Conservation (phyloP, 805 yeast species). For the Starmera quercuum region DNA sequence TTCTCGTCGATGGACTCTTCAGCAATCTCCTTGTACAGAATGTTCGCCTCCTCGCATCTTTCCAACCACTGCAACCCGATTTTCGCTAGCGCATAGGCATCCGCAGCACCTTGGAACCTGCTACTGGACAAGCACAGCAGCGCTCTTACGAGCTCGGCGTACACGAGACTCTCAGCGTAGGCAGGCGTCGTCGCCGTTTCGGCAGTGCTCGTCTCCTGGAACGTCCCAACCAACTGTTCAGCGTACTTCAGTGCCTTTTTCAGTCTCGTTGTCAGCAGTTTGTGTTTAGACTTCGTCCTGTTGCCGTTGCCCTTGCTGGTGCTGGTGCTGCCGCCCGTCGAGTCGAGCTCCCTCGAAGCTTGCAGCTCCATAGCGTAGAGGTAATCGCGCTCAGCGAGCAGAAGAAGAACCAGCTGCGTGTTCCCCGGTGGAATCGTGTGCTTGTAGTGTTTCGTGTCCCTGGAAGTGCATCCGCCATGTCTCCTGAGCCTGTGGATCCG, state of each 20-base stretch:
- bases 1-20: slow-evolving; percentile 61
- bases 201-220: slow-evolving; percentile 26
- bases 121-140: slow-evolving; percentile 41
- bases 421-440: slow-evolving; percentile 41
- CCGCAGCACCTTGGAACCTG: slow-evolving; percentile 47
- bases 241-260: slow-evolving; percentile 50
- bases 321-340: slow-evolving; percentile 24
- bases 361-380: slow-evolving; percentile 61
- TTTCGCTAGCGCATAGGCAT: slow-evolving; percentile 51
- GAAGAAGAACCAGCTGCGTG: slow-evolving; percentile 51
- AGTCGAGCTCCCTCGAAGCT: slow-evolving; percentile 43
- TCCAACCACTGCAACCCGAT: slow-evolving; percentile 51
- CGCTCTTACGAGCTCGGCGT: slow-evolving; percentile 45
- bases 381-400: slow-evolving; percentile 72
- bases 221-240: slow-evolving; percentile 31
- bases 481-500: slow-evolving; percentile 59
- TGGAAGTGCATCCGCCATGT: slow-evolving; percentile 51
- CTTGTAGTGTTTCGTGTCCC: slow-evolving; percentile 57
- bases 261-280: slow-evolving; percentile 54
- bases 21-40: slow-evolving; percentile 45
- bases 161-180: slow-evolving; percentile 29
- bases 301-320: background rate
- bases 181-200: slow-evolving; percentile 30
- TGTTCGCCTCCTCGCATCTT: slow-evolving; percentile 14
- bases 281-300: slow-evolving; percentile 25